These are phyloP conservation scores for Thamnidium elegans DNA, from an alignment of 192 early-diverging fungal species.

Conservation along the genomic window DNA sequence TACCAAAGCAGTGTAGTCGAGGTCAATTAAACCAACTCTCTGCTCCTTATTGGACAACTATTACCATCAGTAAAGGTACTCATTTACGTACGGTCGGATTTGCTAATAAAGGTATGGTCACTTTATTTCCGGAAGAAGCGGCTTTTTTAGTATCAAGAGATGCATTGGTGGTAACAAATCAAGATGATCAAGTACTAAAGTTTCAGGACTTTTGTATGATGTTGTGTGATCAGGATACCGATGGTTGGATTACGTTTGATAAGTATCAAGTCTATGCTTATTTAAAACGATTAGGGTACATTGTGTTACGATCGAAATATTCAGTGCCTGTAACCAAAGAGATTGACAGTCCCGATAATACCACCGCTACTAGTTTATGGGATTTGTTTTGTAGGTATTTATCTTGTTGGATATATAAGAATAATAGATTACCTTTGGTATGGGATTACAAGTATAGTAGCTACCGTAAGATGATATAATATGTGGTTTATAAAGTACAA, in stretches of 20 bases:
- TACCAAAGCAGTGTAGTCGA: neutral
- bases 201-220: constrained; percentile 39
- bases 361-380: neutral
- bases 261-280: constrained; percentile 48
- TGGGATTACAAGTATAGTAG: constrained; percentile 6
- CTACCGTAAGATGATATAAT: constrained; percentile 19
- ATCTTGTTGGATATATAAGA: neutral
- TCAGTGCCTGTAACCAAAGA: neutral
- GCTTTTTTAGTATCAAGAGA: constrained; percentile 46
- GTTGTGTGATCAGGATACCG: constrained; percentile 13
- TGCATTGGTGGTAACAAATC: constrained; percentile 30
- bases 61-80: constrained; percentile 35
- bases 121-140: constrained; percentile 48
- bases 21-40: neutral
- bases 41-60: constrained; percentile 24
- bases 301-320: constrained; percentile 36
- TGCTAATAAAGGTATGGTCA: constrained; percentile 31
- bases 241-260: constrained; percentile 37
- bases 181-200: constrained; percentile 10
- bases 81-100: constrained; percentile 50
- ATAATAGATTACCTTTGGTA: neutral
- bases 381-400: neutral
- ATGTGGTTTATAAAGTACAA: neutral
- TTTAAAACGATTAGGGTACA: constrained; percentile 53
- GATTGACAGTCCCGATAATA: neutral